Evolutionary conservation across 176 grass and related monocot species (phyloP).

Genomic region (Phyllostachys edulis): DNA sequence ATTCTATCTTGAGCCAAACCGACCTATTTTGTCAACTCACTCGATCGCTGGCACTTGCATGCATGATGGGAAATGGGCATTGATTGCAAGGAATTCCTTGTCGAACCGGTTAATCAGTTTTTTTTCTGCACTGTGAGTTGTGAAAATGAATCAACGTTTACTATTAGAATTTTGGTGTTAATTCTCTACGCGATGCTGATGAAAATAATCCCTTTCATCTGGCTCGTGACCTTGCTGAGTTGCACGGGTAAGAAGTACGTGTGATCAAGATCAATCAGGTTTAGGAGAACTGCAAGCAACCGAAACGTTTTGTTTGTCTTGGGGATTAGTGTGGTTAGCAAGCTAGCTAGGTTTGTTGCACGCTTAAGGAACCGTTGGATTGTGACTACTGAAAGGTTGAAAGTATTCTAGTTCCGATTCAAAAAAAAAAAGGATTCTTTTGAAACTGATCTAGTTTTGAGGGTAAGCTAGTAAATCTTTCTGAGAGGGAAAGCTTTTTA

Average conservation of each 20-base stretch:
- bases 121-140: background rate
- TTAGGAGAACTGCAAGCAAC: background rate
- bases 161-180: background rate
- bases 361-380: background rate
- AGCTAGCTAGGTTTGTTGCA: background rate
- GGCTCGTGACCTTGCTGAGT: conserved; percentile 30
- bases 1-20: no score
- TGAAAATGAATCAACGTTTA: background rate
- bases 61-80: background rate
- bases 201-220: background rate
- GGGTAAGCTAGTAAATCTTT: no score
- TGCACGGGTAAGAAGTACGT: background rate
- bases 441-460: no score
- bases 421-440: no score
- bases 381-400: background rate
- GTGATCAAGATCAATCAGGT: conserved; percentile 3
- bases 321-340: background rate
- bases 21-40: background rate
- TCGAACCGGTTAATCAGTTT: background rate
- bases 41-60: background rate
- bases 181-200: background rate
- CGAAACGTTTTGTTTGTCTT: background rate
- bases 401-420: background rate
- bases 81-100: conserved; percentile 20
- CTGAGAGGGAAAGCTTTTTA: no score